Evolutionary conservation across 2,329 filamentous ascomycete genomes (phyloP), one percentile per base, ranked within the genome.

Genomic region (Fusarium luffae): DNA sequence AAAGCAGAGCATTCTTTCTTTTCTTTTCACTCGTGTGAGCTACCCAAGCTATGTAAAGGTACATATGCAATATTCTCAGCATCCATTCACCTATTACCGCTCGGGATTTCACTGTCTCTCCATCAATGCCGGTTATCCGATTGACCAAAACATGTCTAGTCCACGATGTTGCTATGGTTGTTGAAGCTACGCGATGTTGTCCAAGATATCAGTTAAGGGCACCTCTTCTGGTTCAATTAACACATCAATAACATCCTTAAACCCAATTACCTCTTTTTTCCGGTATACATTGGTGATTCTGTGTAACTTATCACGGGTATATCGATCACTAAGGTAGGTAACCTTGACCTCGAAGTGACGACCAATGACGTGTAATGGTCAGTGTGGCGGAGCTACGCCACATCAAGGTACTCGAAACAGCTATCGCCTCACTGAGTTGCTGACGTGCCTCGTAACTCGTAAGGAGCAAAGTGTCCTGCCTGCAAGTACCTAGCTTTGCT

Each of bases 381-480:
- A 48, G 37, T 75, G 73, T 75, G 73, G 73, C 73, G 71, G 47
- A 62, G 68, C 61, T 70, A 54, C 63, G 63, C 67, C 71, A 71
- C 71, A 73, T 61, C 64, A 59, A 49, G n/a, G 61, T 55, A 42
- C 65, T 59, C 61, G 70, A 69, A 71, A 74, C 70, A 73, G 71
- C 67, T 71, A 69, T 66, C 70, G 67, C 73, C 73, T 75, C 70
- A 68, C 34, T 69, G 34, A 37, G 34, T 37, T 37, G 71, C 72
- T 73, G 70, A 74, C 74, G 69, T 72, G 72, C 72, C 60, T 65
- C 54, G 52, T 59, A 62, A 66, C 60, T 65, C 54, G 52, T 59
- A 62, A 66, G 61, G 63, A 70, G 73, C 70, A 72, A 74, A 73
- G 66, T 75, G 68, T 75, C 73, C 73, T 69, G 54, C 73, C 68